Percentiles rank a stretch among this genome's conserved stretches.
These are phyloP conservation scores for Colletotrichum costaricense DNA, from an alignment of 2,329 filamentous ascomycete genomes.

Conservation along the genomic window DNA sequence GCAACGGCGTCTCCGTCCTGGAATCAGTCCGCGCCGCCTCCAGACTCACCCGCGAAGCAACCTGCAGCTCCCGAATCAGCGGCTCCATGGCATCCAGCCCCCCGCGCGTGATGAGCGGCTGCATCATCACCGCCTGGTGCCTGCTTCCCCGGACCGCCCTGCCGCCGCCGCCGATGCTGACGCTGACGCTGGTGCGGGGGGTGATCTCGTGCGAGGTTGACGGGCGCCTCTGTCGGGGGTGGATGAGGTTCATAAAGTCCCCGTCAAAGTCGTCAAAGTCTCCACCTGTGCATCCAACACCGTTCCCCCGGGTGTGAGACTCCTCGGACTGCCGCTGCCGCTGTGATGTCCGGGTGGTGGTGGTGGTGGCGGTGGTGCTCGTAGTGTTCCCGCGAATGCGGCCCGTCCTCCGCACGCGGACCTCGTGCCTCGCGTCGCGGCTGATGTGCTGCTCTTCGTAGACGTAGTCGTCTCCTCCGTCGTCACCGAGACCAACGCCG, in stretches of 20 bases:
- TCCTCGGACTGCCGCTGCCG: slow-evolving; percentile 15
- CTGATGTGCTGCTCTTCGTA: slow-evolving; percentile 28
- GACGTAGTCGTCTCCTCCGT: slow-evolving; percentile 2
- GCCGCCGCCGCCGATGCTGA: no score
- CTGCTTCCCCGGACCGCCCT: neutral
- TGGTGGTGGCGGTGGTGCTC: neutral
- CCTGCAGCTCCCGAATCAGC: slow-evolving; percentile 55
- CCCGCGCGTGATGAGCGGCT: slow-evolving; percentile 17
- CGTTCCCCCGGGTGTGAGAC: neutral
- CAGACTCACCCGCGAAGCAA: slow-evolving; percentile 32
- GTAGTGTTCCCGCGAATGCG: neutral
- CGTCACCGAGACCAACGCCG: neutral
- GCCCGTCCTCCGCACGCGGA: slow-evolving; percentile 9
- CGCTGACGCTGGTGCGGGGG: neutral
- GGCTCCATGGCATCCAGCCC: slow-evolving; percentile 56
- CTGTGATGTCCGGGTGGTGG: neutral
- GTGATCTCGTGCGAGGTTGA: slow-evolving; percentile 17
- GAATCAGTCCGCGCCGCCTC: slow-evolving; percentile 20
- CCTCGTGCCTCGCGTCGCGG: slow-evolving; percentile 12
- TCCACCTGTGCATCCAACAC: neutral
- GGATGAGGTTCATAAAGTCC: neutral
- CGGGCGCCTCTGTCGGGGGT: neutral
- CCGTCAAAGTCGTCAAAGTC: slow-evolving; percentile 14
- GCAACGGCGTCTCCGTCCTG: slow-evolving; percentile 2
- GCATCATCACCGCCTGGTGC: slow-evolving; percentile 1